These are phyloP conservation scores for Stephania japonica DNA, from an alignment of 164 flowering plant genomes.

Conservation along the genomic window DNA sequence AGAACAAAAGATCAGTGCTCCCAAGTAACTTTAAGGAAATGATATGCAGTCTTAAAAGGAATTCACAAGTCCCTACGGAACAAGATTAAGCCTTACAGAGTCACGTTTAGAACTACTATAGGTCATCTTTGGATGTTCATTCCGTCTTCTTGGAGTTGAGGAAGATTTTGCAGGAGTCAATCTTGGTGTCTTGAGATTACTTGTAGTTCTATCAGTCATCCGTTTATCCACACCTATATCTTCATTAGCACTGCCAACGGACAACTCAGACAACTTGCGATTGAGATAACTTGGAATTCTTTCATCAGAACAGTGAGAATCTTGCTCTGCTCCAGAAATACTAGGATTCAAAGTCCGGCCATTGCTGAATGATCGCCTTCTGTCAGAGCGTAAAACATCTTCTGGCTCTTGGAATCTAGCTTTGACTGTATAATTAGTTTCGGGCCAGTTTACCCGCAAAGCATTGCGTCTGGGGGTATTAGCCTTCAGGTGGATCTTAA, in stretches of 20 bases:
- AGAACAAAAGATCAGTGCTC: not conserved
- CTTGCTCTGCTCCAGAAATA: constrained; percentile 49
- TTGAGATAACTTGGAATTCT: constrained; percentile 30
- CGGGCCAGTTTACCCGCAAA: constrained; percentile 39
- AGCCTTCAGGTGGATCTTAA: constrained; percentile 54
- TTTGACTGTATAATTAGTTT: constrained; percentile 34
- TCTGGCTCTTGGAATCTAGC: constrained; percentile 47
- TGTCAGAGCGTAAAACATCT: constrained; percentile 24
- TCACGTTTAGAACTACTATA: constrained; percentile 35
- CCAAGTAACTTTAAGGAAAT: not conserved
- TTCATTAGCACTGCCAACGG: constrained; percentile 37
- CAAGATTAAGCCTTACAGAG: constrained; percentile 34
- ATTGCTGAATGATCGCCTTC: constrained; percentile 49
- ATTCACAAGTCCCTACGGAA: not conserved
- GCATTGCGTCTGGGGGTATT: constrained; percentile 49
- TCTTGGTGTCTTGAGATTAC: constrained; percentile 42
- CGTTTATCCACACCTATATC: constrained; percentile 33
- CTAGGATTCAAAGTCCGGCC: constrained; percentile 67
- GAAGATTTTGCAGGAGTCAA: constrained; percentile 44
- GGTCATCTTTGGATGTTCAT: constrained; percentile 37
- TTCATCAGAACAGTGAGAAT: constrained; percentile 40
- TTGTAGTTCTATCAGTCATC: constrained; percentile 26
- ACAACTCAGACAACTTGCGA: constrained; percentile 34
- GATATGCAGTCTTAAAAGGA: not conserved
- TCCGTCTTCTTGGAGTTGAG: constrained; percentile 47